Evolutionary conservation across 208 protist species (phyloP).

Genomic region (Leptomonas seymouri): DNA sequence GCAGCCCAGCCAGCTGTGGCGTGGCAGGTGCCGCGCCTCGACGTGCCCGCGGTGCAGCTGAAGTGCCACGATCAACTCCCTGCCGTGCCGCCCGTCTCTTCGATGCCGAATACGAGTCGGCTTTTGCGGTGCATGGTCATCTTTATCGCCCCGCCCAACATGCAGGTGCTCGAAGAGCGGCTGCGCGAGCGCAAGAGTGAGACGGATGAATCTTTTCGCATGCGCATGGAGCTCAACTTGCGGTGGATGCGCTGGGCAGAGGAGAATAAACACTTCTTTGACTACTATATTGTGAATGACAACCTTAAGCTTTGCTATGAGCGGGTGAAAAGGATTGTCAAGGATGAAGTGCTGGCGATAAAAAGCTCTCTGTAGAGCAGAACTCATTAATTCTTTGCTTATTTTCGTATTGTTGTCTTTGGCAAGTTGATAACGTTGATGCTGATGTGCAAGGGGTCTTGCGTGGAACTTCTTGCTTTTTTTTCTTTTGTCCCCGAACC

Average conservation of each 20-base stretch:
- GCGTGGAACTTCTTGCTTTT: too few species aligned
- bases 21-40: constrained; percentile 12
- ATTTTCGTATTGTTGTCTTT: too few species aligned
- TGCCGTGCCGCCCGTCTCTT: not conserved
- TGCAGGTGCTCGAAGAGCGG: constrained; percentile 68
- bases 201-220: constrained; percentile 63
- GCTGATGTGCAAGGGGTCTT: too few species aligned
- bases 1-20: not conserved
- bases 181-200: constrained; percentile 86
- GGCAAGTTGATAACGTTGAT: too few species aligned
- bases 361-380: constrained; percentile 28
- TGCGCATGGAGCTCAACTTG: constrained; percentile 53
- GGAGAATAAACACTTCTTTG: constrained; percentile 58
- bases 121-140: constrained; percentile 61
- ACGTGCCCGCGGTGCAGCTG: not conserved
- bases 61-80: constrained; percentile 11
- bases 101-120: constrained; percentile 15
- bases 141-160: constrained; percentile 73
- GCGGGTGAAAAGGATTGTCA: constrained; percentile 43
- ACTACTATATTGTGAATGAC: constrained; percentile 81
- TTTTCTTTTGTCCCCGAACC: too few species aligned
- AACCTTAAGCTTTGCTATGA: constrained; percentile 59
- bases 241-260: constrained; percentile 66
- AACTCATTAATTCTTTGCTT: not conserved
- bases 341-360: constrained; percentile 25